A percentile compares a stretch with the other conserved stretches of the same genome.
These are phyloP conservation scores for Chaetomiaceae sp. DNA, from an alignment of 2,329 filamentous ascomycete species.

Conservation along the genomic window DNA sequence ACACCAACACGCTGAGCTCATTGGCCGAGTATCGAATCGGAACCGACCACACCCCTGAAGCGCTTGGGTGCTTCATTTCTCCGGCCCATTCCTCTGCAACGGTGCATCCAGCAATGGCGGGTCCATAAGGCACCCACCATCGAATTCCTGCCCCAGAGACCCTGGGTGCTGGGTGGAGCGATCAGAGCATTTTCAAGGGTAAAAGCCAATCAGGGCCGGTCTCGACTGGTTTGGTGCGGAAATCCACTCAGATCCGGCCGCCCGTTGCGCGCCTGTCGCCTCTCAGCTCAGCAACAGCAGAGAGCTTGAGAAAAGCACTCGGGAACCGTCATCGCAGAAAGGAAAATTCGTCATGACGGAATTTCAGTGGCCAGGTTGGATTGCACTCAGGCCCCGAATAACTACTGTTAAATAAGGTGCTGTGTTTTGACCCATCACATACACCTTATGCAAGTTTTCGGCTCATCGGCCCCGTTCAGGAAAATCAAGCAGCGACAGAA, in stretches of 20 bases:
- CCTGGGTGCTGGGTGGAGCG: background rate
- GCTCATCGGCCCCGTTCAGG: background rate
- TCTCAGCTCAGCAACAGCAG: background rate
- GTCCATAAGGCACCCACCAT: background rate
- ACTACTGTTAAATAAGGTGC: too few species aligned
- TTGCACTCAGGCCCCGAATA: too few species aligned
- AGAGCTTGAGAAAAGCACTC: background rate
- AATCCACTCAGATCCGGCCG: background rate
- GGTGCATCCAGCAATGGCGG: background rate
- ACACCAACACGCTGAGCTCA: background rate
- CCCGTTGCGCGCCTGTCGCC: background rate
- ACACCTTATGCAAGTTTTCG: slow-evolving; percentile 2
- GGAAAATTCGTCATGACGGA: too few species aligned
- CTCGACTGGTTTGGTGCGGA: background rate
- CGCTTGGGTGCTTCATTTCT: background rate
- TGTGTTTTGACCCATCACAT: too few species aligned
- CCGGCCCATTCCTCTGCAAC: slow-evolving; percentile 1
- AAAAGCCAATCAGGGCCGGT: slow-evolving; percentile 1
- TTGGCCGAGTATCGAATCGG: slow-evolving; percentile 2
- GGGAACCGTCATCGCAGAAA: background rate
- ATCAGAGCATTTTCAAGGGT: background rate
- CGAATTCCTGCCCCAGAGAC: background rate
- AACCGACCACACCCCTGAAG: slow-evolving; percentile 6
- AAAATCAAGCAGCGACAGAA: background rate
- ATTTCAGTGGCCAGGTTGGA: too few species aligned